Evolutionary conservation across 2,329 filamentous ascomycete species (phyloP).

Genomic region (Elsinoe necatrix): DNA sequence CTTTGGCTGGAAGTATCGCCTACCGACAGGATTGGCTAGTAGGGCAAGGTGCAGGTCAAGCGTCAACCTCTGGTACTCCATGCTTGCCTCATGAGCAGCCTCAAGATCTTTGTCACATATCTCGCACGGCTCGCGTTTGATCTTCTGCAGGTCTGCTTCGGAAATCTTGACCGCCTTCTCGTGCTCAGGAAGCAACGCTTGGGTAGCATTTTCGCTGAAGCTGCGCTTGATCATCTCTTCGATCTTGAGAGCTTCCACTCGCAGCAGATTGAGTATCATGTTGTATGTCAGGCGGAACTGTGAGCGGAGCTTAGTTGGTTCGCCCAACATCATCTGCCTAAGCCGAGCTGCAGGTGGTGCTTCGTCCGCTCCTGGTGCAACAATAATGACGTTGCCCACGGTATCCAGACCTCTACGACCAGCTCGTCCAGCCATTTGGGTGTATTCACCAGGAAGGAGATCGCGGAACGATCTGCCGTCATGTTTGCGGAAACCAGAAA

Average conservation of each 20-base stretch:
- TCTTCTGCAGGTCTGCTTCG: conserved; percentile 81
- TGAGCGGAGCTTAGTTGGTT: conserved; percentile 88
- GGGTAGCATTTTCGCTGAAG: conserved; percentile 96
- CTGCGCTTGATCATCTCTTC: conserved; percentile 99
- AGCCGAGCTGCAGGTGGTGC: conserved; percentile 77
- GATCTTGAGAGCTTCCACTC: conserved; percentile 94
- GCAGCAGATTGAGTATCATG: conserved; percentile 93
- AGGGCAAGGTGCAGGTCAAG: conserved; percentile 69
- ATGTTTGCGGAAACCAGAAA: conserved; percentile 93
- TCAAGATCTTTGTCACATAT: conserved; percentile 76
- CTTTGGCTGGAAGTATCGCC: conserved; percentile 66
- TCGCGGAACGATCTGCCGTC: conserved; percentile 89
- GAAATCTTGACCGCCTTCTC: conserved; percentile 90
- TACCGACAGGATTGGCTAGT: conserved; percentile 70
- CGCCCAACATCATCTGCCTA: conserved; percentile 88
- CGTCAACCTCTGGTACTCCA: conserved; percentile 73
- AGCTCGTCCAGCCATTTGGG: conserved; percentile 94
- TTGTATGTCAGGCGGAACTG: conserved; percentile 98
- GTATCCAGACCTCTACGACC: conserved; percentile 86
- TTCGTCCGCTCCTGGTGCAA: conserved; percentile 71
- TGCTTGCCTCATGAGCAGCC: conserved; percentile 69
- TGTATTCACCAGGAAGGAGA: conserved; percentile 89
- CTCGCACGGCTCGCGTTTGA: conserved; percentile 75
- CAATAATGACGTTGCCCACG: conserved; percentile 90
- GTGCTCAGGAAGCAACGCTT: conserved; percentile 86